Percentiles rank a stretch among this genome's conserved stretches.
phyloP scores from a whole-genome alignment of 108 stramenopile species.

The Pseudonitzschia pungens region DNA sequence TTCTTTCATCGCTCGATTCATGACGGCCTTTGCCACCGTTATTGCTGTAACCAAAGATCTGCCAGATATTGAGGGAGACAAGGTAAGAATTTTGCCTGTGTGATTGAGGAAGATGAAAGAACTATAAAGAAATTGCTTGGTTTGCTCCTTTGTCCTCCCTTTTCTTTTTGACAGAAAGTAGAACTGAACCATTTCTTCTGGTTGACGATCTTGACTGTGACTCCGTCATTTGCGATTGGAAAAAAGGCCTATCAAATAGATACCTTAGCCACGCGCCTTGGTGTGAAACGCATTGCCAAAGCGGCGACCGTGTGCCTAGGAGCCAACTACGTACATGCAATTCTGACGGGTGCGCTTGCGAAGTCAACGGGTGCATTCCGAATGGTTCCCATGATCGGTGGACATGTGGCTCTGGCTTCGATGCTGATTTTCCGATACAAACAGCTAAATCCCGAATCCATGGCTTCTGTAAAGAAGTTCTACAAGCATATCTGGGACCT shows the following conservation, averaged over 20 bases:
- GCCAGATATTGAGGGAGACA: conserved; percentile 95
- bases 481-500: conserved; percentile 98
- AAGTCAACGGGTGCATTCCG: conserved; percentile 68
- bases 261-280: conserved; percentile 89
- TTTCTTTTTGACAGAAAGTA: background rate
- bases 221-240: background rate
- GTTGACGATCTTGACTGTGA: background rate
- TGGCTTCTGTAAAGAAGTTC: conserved; percentile 82
- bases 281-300: conserved; percentile 81
- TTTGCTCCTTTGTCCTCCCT: background rate
- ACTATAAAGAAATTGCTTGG: background rate
- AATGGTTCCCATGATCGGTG: conserved; percentile 87
- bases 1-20: conserved; percentile 92
- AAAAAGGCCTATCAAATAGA: conserved; percentile 72
- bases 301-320: conserved; percentile 78
- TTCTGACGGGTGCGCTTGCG: conserved; percentile 67
- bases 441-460: conserved; percentile 76
- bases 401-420: conserved; percentile 70
- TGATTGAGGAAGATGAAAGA: background rate
- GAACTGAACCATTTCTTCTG: background rate
- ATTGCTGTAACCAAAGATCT: conserved; percentile 97
- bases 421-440: conserved; percentile 59
- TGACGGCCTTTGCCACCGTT: conserved; percentile 92
- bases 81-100: no score
- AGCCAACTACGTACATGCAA: conserved; percentile 88